phyloP scores from a whole-genome alignment of 2,329 filamentous ascomycete genomes.

The Diaporthe sp. region DNA sequence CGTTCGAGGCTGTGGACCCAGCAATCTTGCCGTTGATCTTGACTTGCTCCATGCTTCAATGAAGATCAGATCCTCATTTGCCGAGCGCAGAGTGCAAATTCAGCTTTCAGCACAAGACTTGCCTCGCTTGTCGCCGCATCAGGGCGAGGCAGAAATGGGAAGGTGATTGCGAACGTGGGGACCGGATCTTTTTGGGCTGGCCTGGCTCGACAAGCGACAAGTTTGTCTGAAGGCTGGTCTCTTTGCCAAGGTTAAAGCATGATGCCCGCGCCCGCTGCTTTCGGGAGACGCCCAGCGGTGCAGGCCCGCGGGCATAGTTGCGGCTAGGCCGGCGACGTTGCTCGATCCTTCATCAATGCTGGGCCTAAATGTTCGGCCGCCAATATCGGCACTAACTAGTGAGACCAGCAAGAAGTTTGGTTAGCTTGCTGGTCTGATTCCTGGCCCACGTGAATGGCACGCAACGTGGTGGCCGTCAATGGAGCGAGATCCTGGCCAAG shows the following conservation, averaged over 20 bases:
- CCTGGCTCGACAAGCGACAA: not conserved
- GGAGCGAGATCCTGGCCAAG: constrained; percentile 21
- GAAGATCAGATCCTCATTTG: constrained; percentile 28
- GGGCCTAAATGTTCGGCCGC: not conserved
- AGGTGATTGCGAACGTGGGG: constrained; percentile 19
- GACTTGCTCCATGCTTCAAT: constrained; percentile 12
- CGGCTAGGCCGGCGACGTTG: not conserved
- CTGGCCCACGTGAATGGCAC: not conserved
- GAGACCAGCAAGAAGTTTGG: not conserved
- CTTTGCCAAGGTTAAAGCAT: constrained; percentile 14
- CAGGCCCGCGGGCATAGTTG: not conserved
- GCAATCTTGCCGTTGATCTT: constrained; percentile 19
- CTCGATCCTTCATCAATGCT: not conserved
- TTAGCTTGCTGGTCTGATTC: not conserved
- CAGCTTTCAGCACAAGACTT: constrained; percentile 6
- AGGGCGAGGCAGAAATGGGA: constrained; percentile 10
- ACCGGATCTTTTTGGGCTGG: not conserved
- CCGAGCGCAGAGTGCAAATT: not conserved
- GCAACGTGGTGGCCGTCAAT: constrained; percentile 17
- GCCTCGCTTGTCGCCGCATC: constrained; percentile 6
- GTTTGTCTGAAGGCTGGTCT: not conserved
- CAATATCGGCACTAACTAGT: not conserved
- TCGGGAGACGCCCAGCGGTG: not conserved
- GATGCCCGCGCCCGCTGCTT: not conserved
- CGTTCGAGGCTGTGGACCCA: constrained; percentile 10